phyloP scores from a whole-genome alignment of 768 basidiomycete species.

The Termitomyces eurrhizus region DNA sequence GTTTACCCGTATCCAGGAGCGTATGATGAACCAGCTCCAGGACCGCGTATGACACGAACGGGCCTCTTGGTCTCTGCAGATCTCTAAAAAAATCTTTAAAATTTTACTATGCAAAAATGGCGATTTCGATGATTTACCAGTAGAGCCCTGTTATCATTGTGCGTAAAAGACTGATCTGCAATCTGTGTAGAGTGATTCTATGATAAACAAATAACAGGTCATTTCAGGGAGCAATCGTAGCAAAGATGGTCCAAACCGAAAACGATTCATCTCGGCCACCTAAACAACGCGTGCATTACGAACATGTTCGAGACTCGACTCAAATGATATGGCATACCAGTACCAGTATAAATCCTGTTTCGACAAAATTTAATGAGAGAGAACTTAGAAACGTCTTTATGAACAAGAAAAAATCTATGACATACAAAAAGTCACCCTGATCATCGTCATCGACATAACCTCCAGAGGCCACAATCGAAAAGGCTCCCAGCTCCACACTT shows the following conservation, averaged over 20 bases:
- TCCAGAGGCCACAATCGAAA: constrained; percentile 36
- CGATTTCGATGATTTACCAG: constrained; percentile 16
- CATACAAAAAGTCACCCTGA: constrained; percentile 33
- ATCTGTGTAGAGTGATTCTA: constrained; percentile 22
- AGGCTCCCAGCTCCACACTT: constrained; percentile 27
- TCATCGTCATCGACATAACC: constrained; percentile 40
- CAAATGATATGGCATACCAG: constrained; percentile 22
- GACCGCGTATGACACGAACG: constrained; percentile 40
- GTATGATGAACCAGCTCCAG: constrained; percentile 20
- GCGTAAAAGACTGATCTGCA: constrained; percentile 31
- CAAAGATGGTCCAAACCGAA: constrained; percentile 10
- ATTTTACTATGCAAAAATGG: neutral
- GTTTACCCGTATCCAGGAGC: constrained; percentile 31
- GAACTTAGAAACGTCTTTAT: neutral
- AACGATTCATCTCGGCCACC: constrained; percentile 20
- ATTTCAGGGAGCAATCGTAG: neutral
- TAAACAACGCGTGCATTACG: neutral
- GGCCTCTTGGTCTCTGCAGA: constrained; percentile 27
- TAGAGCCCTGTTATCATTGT: constrained; percentile 31
- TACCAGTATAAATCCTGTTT: constrained; percentile 36
- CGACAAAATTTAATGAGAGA: neutral
- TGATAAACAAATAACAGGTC: neutral
- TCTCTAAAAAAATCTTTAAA: constrained; percentile 18
- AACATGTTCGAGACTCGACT: neutral
- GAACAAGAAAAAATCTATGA: neutral